Evolutionary conservation across 2,329 filamentous ascomycete genomes (phyloP), one percentile per base, ranked within the genome.

Genomic region (Emericellopsis cladophorae): DNA sequence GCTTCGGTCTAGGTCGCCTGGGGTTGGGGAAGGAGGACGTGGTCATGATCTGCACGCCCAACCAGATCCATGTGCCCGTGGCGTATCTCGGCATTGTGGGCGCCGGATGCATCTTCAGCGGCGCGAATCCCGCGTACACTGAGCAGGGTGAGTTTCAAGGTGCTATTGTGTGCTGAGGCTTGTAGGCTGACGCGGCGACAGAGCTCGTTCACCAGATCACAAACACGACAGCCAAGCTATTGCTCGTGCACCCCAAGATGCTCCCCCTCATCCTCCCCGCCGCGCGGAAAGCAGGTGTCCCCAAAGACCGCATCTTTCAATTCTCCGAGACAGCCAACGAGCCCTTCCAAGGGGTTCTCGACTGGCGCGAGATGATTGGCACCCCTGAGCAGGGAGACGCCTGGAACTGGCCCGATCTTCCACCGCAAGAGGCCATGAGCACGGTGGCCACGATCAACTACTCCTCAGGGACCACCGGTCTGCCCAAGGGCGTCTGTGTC

Each of bases 31-130:
- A 54, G 39, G 67, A 67, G 11, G 71, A 76, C 40, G 67, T 72
- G 2, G 67, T 73, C 26, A 62, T 76, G 61, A 62, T 74, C 35
- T 71, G 67, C 48, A 68, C 67, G 1, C 63, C 67, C 2, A 76
- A 76, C 49, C 68, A 74, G 45, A 66, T 76, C 32, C 72, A 70
- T 46, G 64, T 76, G 2, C 72, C 72, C 0, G 66, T 68, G 4
- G 66, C 67, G 12, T 76, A 73, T 48, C 56, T 75, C 5, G 72
- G 68, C 3, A 65, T 72, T 32, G 65, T 72, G 1, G 72, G 71
- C 0, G 62, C 64, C 18, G 70, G 70, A 4, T 66, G 61, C 43
- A 62, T 70, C 18, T 77, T 76, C 53, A 74, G 65, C 40, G 72
- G 69, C 16, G 68, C 65, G 5, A 76, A 74, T 48, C 70, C 72